A percentile compares a stretch with the other conserved stretches of the same genome.
Conservation (phyloP, 202 grass and related monocot species). For the Dendrocalamus latiflorus region DNA sequence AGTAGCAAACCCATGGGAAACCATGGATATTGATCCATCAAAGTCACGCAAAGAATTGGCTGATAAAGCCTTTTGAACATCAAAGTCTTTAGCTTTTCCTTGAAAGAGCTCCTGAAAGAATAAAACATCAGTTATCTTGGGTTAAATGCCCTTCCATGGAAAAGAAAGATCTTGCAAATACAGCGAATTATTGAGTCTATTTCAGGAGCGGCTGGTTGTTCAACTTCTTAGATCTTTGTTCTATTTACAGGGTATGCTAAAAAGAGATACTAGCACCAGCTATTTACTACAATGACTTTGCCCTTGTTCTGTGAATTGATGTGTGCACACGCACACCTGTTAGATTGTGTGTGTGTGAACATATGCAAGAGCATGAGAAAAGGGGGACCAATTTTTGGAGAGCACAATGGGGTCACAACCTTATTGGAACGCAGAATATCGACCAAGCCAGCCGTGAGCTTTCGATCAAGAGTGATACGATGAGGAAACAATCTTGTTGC, state of each 20-base stretch:
- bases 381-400: neutral
- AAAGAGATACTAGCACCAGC: neutral
- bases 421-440: slow-evolving; percentile 88
- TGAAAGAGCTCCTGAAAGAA: slow-evolving; percentile 91
- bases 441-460: slow-evolving; percentile 69
- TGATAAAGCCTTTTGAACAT: slow-evolving; percentile 75
- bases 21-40: slow-evolving; percentile 81
- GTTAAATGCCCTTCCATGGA: slow-evolving; percentile 18
- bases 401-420: slow-evolving; percentile 31
- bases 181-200: slow-evolving; percentile 1
- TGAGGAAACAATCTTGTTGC: slow-evolving; percentile 72
- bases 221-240: neutral
- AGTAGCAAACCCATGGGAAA: slow-evolving; percentile 68
- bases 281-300: neutral
- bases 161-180: slow-evolving; percentile 1
- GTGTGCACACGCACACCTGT: neutral
- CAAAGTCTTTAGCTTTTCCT: slow-evolving; percentile 82
- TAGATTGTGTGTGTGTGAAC: neutral
- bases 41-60: slow-evolving; percentile 65
- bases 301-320: neutral
- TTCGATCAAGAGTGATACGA: slow-evolving; percentile 58
- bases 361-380: neutral
- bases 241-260: neutral
- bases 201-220: neutral
- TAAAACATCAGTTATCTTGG: slow-evolving; percentile 18